Base-by-base conservation (phyloP, 768 basidiomycete genomes). In the Tulasnella sp. region DNA sequence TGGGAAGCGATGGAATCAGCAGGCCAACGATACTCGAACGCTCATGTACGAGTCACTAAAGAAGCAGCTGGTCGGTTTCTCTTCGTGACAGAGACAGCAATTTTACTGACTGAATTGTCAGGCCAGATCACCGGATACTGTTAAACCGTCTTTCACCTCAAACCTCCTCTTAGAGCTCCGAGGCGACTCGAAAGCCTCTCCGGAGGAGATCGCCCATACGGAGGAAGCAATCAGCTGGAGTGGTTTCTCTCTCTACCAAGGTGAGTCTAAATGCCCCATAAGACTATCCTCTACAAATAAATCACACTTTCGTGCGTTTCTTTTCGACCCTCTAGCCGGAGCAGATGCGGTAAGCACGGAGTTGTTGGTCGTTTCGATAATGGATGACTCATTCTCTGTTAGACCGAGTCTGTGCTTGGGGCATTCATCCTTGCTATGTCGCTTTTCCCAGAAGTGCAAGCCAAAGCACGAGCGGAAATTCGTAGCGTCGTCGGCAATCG, bases 341-440 rank as follows among this genome's bases (percentile, higher is more conserved):
- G 42, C 37, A 39, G 70, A 71, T 37, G 42, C 70, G 23, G 70
- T 71, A 71, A 39, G 42, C 32, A 71, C 70, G 2, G 11, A 15
- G 5, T 37, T 1, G 39, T 0, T 18, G 13, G 70, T n/a, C 7
- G 1, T 13, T 71, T 55, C 18, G 26, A n/a, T 44, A 32, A 32
- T 32, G 9, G 32, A 23, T 37, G 3, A 32, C 70, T 39, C n/a
- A 39, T 71, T 26, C 35, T 75, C 72, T 18, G 5, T 23, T 57
- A 73, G 77, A 77, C 76, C 29, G 76, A 46, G 32, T 39, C 69
- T 15, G 55, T 77, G 1, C 48, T 79, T 32, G 77, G 37, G 13
- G 37, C 79, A 29, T 77, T 79, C 70, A 71, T 79, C 16, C 79
- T 79, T 13, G 79, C 79, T 57, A 77, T 79, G 79, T 79, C 76